Evolutionary conservation across 345 rosid genomes (phyloP).

Genomic region (Arabidopsis thaliana): DNA sequence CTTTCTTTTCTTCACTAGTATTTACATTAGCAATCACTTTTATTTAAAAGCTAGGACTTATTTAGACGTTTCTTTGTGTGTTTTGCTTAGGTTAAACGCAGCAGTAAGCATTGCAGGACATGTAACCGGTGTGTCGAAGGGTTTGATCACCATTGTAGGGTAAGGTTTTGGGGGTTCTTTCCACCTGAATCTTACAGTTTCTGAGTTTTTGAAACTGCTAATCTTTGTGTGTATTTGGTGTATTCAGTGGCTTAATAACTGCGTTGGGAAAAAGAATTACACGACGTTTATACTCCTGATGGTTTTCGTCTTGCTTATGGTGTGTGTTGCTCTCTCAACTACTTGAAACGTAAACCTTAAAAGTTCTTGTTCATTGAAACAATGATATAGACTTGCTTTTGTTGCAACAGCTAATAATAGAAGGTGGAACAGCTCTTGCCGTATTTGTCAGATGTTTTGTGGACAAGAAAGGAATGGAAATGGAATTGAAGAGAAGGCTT

Average conservation of each 20-base stretch:
- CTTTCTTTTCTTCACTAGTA: not conserved
- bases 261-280: conserved; percentile 93
- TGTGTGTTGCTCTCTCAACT: conserved; percentile 45
- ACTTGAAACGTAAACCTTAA: not conserved
- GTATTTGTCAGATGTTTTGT: conserved; percentile 88
- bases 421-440: conserved; percentile 92
- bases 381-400: conserved; percentile 12
- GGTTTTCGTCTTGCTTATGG: conserved; percentile 86
- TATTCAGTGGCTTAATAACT: conserved; percentile 94
- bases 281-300: conserved; percentile 84
- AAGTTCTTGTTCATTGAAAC: not conserved
- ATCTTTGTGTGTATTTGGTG: conserved; percentile 11
- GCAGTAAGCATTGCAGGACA: conserved; percentile 94
- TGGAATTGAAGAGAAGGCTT: conserved; percentile 64
- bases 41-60: not conserved
- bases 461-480: conserved; percentile 83
- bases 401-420: conserved; percentile 68
- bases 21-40: not conserved
- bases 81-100: conserved; percentile 74
- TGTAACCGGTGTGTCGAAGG: conserved; percentile 98
- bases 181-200: not conserved
- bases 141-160: conserved; percentile 99
- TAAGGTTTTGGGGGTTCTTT: conserved; percentile 34
- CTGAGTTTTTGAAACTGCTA: not conserved
- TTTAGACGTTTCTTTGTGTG: conserved; percentile 13